Evolutionary conservation across 805 yeast species (phyloP), one percentile per base, ranked within the genome.

Genomic region (Barnettozyma sp.): DNA sequence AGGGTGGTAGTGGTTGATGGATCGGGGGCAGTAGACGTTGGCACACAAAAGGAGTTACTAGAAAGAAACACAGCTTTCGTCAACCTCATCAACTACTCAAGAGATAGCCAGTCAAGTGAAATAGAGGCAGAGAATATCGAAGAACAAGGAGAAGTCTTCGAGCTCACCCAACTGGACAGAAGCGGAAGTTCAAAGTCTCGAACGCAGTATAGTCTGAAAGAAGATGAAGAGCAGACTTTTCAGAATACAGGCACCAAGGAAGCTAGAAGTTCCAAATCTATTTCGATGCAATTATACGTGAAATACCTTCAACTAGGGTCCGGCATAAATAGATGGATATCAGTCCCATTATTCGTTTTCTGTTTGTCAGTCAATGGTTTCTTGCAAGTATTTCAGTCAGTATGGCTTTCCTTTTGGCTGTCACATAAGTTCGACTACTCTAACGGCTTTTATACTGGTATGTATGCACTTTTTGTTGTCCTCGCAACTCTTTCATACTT

Each of bases 371-470:
- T 68, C 13, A 58, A 66, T 26, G 72, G 72, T 2, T 77, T 76
- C 54, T 63, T 69, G 41, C 70, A 63, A 46, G 54, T 76, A 23
- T 74, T 78, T 52, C 69, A 78, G 28, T 77, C 78, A 45, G 74
- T 78, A 6, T 82, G 90, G 90, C 64, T 85, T 41, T 73, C 87
- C 5, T 84, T 78, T 58, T 84, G 95, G 95, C 62, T 78, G 2
- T 66, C 65, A 10, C 50, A 68, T 36, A 71, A 68, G 52, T 82
- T 79, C 48, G 43, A 55, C 18, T 37, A 48, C 9, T 37, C 68
- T 5, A 58, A 65, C 33, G 66, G 70, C 1, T 70, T 71, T 38
- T 82, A 84, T 59, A 78, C 80, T 50, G 94, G 92, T 1, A 45
- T 82, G 26, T 58, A 56, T 30, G 76, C 80, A 21, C 61, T 78